These are phyloP conservation scores for Lobosporangium transversale DNA, from an alignment of 192 early-diverging fungal genomes.

Conservation along the genomic window DNA sequence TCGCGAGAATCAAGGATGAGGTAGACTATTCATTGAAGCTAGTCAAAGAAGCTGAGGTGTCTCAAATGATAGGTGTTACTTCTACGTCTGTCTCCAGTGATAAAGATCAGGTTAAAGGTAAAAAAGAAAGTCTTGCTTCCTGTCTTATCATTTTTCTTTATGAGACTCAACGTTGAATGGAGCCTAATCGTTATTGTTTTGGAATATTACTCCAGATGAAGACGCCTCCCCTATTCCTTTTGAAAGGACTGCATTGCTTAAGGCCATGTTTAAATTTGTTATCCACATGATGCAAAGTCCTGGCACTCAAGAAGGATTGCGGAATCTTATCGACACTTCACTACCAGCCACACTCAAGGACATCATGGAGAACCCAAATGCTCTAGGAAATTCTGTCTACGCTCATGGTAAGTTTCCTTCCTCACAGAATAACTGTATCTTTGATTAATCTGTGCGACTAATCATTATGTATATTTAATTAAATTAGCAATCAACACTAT, in stretches of 20 bases:
- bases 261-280: slow-evolving; percentile 91
- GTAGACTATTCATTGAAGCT: slow-evolving; percentile 60
- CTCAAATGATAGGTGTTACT: slow-evolving; percentile 57
- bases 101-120: slow-evolving; percentile 8
- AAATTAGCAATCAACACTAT: slow-evolving; percentile 88
- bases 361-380: slow-evolving; percentile 77
- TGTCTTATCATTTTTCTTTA: too few species aligned
- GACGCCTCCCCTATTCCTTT: slow-evolving; percentile 63
- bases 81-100: background rate
- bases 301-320: slow-evolving; percentile 87
- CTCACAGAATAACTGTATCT: too few species aligned
- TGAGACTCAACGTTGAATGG: background rate
- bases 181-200: too few species aligned
- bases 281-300: slow-evolving; percentile 95
- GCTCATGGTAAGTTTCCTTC: slow-evolving; percentile 70
- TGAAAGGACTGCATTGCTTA: slow-evolving; percentile 79
- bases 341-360: slow-evolving; percentile 78
- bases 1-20: slow-evolving; percentile 82
- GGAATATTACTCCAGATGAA: too few species aligned
- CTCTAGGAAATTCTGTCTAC: slow-evolving; percentile 86
- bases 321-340: slow-evolving; percentile 93
- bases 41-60: slow-evolving; percentile 26
- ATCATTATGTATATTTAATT: too few species aligned
- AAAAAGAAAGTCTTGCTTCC: too few species aligned
- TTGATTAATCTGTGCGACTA: too few species aligned